Evolutionary conservation across 208 protist species (phyloP), one percentile per base, ranked within the genome.

Genomic region (Trypanosoma melophagium): DNA sequence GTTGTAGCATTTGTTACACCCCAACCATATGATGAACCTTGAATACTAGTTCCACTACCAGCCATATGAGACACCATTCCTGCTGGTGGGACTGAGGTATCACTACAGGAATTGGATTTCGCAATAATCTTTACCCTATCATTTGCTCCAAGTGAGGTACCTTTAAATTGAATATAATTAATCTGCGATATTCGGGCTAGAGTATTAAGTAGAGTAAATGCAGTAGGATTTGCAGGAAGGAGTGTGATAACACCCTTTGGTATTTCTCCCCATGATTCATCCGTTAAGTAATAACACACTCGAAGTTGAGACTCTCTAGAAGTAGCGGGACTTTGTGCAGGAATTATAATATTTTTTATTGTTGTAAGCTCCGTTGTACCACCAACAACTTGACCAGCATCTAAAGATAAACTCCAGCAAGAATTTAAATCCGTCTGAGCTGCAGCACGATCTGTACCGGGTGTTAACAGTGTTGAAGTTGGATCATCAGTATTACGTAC

Each of bases 71-170:
- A 80, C 14, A 77, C 66, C 35, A 94, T 76, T 28, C 67, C 72
- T 21, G 16, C 60, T 25, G 91, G 81, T 61, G 91, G 87, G 31
- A 77, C 66, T 9, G 83, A 77, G 17, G 56, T 79, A 13, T 80
- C 85, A 51, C 59, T 84, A 80, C 92, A 96, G 73, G 79, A 90
- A 7, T 71, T 28, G 3, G 79, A 84, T 19, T 64, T 71, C 19
- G 69, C 16, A 69, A 95, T 90, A 64, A 96, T 83, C 66, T 96
- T 96, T 24, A 84, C 81, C 28, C 53, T 38, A 66, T 96, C 92
- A 19, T 62, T 52, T 16, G 44, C 53, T 42, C 83, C 67, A 14
- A 96, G 69, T 38, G 78, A 79, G 10, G 47, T 71, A 21, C 92
- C 92, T 44, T 60, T 52, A 60, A 96, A 91, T 57, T 60, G 51